Percentiles rank a stretch among this genome's conserved stretches.
These are phyloP conservation scores for Eugenia klotzschiana DNA, from an alignment of 441 rosid species.

Conservation along the genomic window DNA sequence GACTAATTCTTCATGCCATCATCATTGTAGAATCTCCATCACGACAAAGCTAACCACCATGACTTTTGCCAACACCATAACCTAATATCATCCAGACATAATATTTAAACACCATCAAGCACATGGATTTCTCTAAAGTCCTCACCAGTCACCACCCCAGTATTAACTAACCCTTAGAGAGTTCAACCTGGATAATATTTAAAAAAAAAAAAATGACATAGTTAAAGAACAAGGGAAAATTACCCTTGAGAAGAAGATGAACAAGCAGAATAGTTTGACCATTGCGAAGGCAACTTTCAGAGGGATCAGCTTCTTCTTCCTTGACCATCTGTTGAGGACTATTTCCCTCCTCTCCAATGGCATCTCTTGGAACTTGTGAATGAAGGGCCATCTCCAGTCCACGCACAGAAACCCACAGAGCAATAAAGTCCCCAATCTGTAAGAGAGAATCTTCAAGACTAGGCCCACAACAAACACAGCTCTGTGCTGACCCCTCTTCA, in stretches of 20 bases:
- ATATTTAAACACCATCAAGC: background rate
- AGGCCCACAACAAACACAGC: constrained; percentile 26
- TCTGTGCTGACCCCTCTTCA: constrained; percentile 19
- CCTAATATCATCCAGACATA: background rate
- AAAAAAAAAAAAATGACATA: background rate
- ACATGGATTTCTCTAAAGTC: background rate
- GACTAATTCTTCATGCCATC: background rate
- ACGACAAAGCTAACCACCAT: background rate
- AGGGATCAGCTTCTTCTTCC: constrained; percentile 18
- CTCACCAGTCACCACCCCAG: background rate
- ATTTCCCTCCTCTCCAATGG: constrained; percentile 39
- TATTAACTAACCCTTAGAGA: background rate
- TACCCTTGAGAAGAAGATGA: constrained; percentile 54
- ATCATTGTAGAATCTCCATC: background rate
- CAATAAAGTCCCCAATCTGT: constrained; percentile 54
- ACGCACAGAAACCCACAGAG: constrained; percentile 56
- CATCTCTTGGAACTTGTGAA: constrained; percentile 53
- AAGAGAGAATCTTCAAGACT: constrained; percentile 40
- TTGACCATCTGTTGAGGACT: constrained; percentile 47
- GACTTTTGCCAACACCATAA: background rate
- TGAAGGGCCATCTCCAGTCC: constrained; percentile 50
- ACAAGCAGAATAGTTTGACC: constrained; percentile 36
- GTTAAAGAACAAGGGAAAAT: background rate
- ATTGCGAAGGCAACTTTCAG: constrained; percentile 33
- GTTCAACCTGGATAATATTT: background rate